These are phyloP conservation scores for Pseudocercospora crystallina DNA, from an alignment of 2,329 filamentous ascomycete species.

Conservation along the genomic window DNA sequence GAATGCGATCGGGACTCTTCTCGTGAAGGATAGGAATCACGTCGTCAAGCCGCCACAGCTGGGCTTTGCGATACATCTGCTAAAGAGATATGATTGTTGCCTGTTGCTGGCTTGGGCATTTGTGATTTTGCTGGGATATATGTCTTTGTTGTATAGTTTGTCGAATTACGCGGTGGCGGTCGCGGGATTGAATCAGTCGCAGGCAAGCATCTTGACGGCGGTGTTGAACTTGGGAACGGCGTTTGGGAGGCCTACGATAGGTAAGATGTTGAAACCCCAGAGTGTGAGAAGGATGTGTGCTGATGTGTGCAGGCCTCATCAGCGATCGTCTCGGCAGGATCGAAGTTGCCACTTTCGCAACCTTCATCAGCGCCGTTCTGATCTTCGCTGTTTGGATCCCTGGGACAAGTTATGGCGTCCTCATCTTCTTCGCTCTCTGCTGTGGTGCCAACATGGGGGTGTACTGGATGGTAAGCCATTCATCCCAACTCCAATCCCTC, in stretches of 20 bases:
- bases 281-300: too few species aligned
- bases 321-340: constrained; percentile 49
- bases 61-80: constrained; percentile 38
- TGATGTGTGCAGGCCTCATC: constrained; percentile 30
- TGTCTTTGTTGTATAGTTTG: constrained; percentile 49
- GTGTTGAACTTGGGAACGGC: constrained; percentile 51
- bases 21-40: constrained; percentile 38
- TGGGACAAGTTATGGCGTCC: constrained; percentile 42
- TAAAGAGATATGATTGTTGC: constrained; percentile 38
- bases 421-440: constrained; percentile 46
- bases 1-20: constrained; percentile 31
- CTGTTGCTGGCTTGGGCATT: constrained; percentile 46
- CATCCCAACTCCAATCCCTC: not conserved
- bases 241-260: constrained; percentile 48
- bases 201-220: constrained; percentile 44
- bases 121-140: constrained; percentile 49
- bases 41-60: constrained; percentile 36
- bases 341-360: constrained; percentile 42
- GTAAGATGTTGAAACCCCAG: too few species aligned
- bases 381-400: constrained; percentile 51
- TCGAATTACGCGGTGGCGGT: constrained; percentile 45
- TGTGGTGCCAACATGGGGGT: constrained; percentile 48
- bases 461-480: constrained; percentile 46
- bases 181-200: constrained; percentile 40
- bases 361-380: constrained; percentile 40